A percentile compares a stretch with the other conserved stretches of the same genome.
These are phyloP conservation scores for Aegilops tauschii DNA, from an alignment of 176 grass and related monocot genomes.

Conservation along the genomic window DNA sequence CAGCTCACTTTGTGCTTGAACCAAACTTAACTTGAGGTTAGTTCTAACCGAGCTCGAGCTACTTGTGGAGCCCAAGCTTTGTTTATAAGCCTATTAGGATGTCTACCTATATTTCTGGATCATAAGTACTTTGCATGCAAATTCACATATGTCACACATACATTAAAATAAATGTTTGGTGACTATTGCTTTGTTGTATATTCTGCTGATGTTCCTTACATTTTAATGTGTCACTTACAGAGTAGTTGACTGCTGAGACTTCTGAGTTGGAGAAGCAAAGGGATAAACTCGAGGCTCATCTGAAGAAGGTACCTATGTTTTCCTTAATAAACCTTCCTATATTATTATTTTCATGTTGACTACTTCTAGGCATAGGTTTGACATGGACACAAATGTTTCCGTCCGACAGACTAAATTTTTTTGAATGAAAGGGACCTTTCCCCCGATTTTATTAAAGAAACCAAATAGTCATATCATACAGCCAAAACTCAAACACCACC, in stretches of 20 bases:
- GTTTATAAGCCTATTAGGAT: conserved; percentile 2
- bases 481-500: too few species aligned
- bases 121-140: not conserved
- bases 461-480: too few species aligned
- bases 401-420: not conserved
- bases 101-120: not conserved
- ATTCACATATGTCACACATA: not conserved
- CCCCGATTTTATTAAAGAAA: too few species aligned
- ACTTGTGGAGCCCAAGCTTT: not conserved
- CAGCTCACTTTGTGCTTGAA: not conserved
- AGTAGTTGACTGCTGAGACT: conserved; percentile 83
- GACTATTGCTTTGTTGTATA: not conserved
- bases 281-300: conserved; percentile 82
- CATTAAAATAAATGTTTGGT: conserved; percentile 4
- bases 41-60: not conserved
- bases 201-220: not conserved
- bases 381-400: not conserved
- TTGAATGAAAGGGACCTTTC: too few species aligned
- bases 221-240: conserved; percentile 30
- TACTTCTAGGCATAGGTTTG: conserved; percentile 10
- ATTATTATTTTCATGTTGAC: not conserved
- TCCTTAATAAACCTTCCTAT: conserved; percentile 3
- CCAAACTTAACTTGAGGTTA: not conserved
- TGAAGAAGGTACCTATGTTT: conserved; percentile 67
- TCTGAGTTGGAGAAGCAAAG: conserved; percentile 87